These are phyloP conservation scores for Juglanconis juglandina DNA, from an alignment of 2,329 filamentous ascomycete species.

Conservation along the genomic window DNA sequence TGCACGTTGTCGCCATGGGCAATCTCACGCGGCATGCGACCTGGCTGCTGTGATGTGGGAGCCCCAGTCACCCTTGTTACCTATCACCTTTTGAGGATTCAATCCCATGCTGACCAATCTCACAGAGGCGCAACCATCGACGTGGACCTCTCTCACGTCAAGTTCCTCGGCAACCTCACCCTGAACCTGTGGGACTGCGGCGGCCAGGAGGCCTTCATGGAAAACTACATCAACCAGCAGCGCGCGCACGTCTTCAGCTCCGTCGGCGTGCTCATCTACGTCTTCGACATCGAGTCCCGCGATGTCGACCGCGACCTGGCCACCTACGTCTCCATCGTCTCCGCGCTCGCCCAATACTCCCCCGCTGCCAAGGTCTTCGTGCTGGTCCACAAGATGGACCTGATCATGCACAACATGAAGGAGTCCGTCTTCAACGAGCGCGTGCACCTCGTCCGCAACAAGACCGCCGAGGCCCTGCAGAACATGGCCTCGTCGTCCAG, in stretches of 20 bases:
- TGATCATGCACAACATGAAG: conserved; percentile 77
- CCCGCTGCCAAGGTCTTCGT: conserved; percentile 81
- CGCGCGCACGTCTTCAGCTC: conserved; percentile 95
- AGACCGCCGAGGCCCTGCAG: conserved; percentile 57
- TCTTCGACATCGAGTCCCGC: conserved; percentile 96
- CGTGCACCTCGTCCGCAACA: conserved; percentile 70
- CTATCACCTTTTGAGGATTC: not conserved
- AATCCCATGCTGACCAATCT: conserved; percentile 8
- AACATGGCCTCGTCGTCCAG: conserved; percentile 27
- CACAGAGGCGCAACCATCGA: conserved; percentile 85
- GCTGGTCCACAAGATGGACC: conserved; percentile 97
- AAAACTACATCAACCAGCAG: conserved; percentile 95
- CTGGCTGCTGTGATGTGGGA: not conserved
- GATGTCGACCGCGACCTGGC: conserved; percentile 91
- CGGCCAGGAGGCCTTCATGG: conserved; percentile 97
- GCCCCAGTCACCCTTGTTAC: not conserved
- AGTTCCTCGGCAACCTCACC: conserved; percentile 96
- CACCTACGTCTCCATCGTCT: conserved; percentile 87
- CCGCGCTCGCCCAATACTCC: conserved; percentile 83
- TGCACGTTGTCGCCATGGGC: not conserved
- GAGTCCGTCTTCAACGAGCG: conserved; percentile 82
- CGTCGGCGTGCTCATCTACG: conserved; percentile 96
- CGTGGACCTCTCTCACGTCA: conserved; percentile 96
- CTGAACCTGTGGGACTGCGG: conserved; percentile 99
- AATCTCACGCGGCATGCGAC: not conserved